Percentiles rank a stretch among this genome's conserved stretches.
These are phyloP conservation scores for Metschnikowia anglica DNA, from an alignment of 805 yeast species.

Conservation along the genomic window DNA sequence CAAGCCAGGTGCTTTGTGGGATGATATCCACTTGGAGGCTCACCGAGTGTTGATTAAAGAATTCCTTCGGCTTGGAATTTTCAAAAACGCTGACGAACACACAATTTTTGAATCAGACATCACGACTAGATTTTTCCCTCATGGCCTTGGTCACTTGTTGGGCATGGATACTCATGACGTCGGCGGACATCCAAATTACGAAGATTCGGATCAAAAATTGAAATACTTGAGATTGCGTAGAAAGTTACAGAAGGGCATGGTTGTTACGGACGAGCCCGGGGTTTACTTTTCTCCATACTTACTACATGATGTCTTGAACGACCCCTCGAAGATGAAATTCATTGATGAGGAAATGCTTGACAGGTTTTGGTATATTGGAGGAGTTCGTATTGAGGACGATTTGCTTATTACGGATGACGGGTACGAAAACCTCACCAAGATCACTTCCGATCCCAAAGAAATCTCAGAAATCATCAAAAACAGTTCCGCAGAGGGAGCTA, in stretches of 20 bases:
- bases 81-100: slow-evolving; percentile 55
- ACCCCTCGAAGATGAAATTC: slow-evolving; percentile 49
- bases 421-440: slow-evolving; percentile 73
- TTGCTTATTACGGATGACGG: slow-evolving; percentile 76
- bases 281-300: slow-evolving; percentile 84
- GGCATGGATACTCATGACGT: slow-evolving; percentile 98
- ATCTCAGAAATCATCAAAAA: slow-evolving; percentile 70
- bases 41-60: slow-evolving; percentile 74
- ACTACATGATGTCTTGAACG: slow-evolving; percentile 58
- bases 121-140: slow-evolving; percentile 85
- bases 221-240: slow-evolving; percentile 81
- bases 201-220: slow-evolving; percentile 76
- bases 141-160: slow-evolving; percentile 89
- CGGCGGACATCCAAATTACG: slow-evolving; percentile 83
- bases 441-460: slow-evolving; percentile 85
- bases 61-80: slow-evolving; percentile 73
- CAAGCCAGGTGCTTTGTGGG: slow-evolving; percentile 85
- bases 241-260: slow-evolving; percentile 70
- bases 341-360: slow-evolving; percentile 67
- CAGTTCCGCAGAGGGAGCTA: slow-evolving; percentile 62
- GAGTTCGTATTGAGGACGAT: slow-evolving; percentile 96
- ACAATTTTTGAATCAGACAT: slow-evolving; percentile 71
- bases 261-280: slow-evolving; percentile 94
- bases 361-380: slow-evolving; percentile 88
- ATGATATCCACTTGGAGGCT: slow-evolving; percentile 73